Evolutionary conservation across 345 rosid species (phyloP), one percentile per base, ranked within the genome.

Genomic region (Draba incana): DNA sequence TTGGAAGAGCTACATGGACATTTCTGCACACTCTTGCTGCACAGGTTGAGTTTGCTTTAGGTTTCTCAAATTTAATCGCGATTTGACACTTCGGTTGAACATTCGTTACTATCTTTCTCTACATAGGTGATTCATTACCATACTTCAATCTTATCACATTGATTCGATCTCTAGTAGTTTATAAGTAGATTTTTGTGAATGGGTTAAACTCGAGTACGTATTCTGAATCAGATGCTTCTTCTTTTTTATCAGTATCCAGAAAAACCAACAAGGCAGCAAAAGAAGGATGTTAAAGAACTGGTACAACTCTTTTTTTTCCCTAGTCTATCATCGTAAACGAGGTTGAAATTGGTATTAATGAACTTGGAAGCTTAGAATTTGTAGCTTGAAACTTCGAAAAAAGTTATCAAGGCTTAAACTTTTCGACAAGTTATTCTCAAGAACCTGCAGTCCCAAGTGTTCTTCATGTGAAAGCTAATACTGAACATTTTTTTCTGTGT

Each of bases 21-120:
- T 91, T 91, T 81, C 90, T 91, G 41, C 99, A 91, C 82, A 89
- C 96, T 62, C 92, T 94, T 63, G 96, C 84, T 58, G 99, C 96
- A 16, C 99, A 94, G 97, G 96, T 93, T 51, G 31, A 24, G 16
- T 30, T 50, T 57, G 1, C 58, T 69, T 60, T 25, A 59, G 28
- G 5, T 50, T 42, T 69, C 4, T 65, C 28, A 11, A 4, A 2
- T 44, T 6, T 20, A 7, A 2, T 42, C 55, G 9, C 53, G n/a
- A 6, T 16, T 43, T 28, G n/a, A 25, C 31, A n/a, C 4, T 48
- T 31, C 3, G 15, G 12, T 45, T 23, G 47, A 45, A 33, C 64
- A 30, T 25, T 12, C 27, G 56, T 57, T 14, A 6, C 10, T 68
- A 9, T 30, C 62, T 24, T 44, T 67, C 54, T 55, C 16, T 31